phyloP scores from a whole-genome alignment of 257 asterid species.

The Salvia rosmarinus region DNA sequence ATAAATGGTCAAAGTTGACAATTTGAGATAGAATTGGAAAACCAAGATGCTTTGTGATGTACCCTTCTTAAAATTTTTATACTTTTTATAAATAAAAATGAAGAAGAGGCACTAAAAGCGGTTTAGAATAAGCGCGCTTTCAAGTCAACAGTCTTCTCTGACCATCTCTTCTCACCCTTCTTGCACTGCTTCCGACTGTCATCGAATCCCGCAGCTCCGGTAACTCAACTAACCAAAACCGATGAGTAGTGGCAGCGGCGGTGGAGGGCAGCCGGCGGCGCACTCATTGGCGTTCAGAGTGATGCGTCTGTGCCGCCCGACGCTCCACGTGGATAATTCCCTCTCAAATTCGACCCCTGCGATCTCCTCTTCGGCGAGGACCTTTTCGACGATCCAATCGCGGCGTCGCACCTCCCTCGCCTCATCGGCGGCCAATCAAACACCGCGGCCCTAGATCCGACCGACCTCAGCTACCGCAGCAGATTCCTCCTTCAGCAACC shows the following conservation, averaged over 20 bases:
- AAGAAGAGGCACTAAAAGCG: background rate
- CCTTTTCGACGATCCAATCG: constrained; percentile 80
- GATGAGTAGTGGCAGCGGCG: constrained; percentile 55
- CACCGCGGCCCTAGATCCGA: constrained; percentile 44
- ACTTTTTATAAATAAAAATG: no score
- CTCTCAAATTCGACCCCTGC: constrained; percentile 82
- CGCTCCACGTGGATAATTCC: constrained; percentile 75
- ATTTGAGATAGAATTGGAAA: no score
- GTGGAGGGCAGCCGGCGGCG: constrained; percentile 59
- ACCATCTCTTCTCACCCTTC: constrained; percentile 4
- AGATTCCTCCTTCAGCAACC: constrained; percentile 79
- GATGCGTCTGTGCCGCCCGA: constrained; percentile 89
- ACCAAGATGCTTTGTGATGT: no score
- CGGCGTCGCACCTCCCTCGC: constrained; percentile 74
- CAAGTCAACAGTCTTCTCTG: constrained; percentile 26
- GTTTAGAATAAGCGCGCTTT: background rate
- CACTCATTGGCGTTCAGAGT: constrained; percentile 94
- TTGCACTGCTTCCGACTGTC: constrained; percentile 16
- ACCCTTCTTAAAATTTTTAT: no score
- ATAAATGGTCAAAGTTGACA: no score
- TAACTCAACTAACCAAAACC: background rate
- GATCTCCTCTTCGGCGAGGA: constrained; percentile 95
- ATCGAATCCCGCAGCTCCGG: constrained; percentile 30
- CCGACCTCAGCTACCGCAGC: constrained; percentile 83
- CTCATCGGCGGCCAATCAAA: constrained; percentile 51